Evolutionary conservation across 805 yeast species (phyloP), one percentile per base, ranked within the genome.

Genomic region (Grigorovia transvaalensis): DNA sequence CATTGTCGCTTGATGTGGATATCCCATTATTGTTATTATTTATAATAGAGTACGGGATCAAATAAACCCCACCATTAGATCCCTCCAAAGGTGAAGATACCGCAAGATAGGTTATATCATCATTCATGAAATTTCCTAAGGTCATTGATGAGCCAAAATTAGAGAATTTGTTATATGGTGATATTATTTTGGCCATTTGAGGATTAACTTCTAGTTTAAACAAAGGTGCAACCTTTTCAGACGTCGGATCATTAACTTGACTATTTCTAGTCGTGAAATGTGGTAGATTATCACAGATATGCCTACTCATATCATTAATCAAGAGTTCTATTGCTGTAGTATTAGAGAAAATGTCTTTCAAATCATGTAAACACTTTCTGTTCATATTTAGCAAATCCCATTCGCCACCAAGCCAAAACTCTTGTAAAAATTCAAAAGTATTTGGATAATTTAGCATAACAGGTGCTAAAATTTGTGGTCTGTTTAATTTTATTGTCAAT

Each of bases 81-180:
- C 72, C 74, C 51, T 79, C 82, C 52, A 62, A 69, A 2, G 78
- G 78, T 1, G 84, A 74, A 1, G 81, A 74, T 1, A 80, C 69
- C 0, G 82, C 84, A 6, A 79, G 46, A 12, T 77, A 71, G 0
- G 68, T 66, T 29, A 66, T 64, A 7, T 63, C 65, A 13, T 64
- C 62, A 11, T 61, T 58, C 9, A 71, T 57, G 52, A 73, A 76
- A n/a, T 69, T 61, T 0, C 82, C 81, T 2, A 71, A 48, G 1
- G 70, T 65, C 2, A 80, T 47, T 5, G 73, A 65, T 1, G 71
- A 58, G 0, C 85, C 86, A 63, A 81, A 80, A 19, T 71, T 68
- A 0, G 72, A 57, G 13, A 63, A 47, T 4, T 65, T 55, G 3
- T 49, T 47, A 47, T 58, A 57, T 1, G 71, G 64, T 6, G 65